Evolutionary conservation across 2,329 filamentous ascomycete genomes (phyloP), one percentile per base, ranked within the genome.

Genomic region (Cercospora janseana): DNA sequence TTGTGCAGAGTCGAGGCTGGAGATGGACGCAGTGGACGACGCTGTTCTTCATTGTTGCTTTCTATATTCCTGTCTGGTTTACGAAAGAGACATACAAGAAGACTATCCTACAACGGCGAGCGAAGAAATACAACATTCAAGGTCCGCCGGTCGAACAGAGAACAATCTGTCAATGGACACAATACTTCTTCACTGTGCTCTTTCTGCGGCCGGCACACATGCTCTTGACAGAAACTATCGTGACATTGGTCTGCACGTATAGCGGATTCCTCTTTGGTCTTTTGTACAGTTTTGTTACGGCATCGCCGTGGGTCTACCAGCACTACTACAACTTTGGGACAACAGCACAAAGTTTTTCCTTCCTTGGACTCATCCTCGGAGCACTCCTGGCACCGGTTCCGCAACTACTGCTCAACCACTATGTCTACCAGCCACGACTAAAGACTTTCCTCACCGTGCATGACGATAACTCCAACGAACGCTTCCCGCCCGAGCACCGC

Each of bases 251-350:
- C 29, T 70, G 69, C 48, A 54, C 71, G n/a, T 72, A 73, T 52
- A 66, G 63, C 28, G 65, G 68, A n/a, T 69, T 73, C 50, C 60
- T 72, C 23, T 68, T 71, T 48, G 69, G 66, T 12, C 60, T 72
- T 6, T 62, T 71, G 35, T 73, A 72, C 57, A 61, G 69, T 9
- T 73, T 71, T 58, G 66, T 73, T 35, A 69, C 69, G n/a, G 70
- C 69, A 5, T 66, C 60, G 4, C 62, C 66, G 1, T 66, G 62
- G 57, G 58, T 69, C 24, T 69, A 63, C 52, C 26, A 57, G 26
- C 47, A 60, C 27, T 62, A 60, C 55, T 67, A 66, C 42, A 46
- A 21, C 51, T 66, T 67, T 45, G 56, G 31, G 26, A 56, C 52
- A 27, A 51, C 49, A 2, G 64, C 54, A 32, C 67, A 60, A 37